These are phyloP conservation scores for Aegilops longissima DNA, from an alignment of 176 grass and related monocot genomes.

Conservation along the genomic window DNA sequence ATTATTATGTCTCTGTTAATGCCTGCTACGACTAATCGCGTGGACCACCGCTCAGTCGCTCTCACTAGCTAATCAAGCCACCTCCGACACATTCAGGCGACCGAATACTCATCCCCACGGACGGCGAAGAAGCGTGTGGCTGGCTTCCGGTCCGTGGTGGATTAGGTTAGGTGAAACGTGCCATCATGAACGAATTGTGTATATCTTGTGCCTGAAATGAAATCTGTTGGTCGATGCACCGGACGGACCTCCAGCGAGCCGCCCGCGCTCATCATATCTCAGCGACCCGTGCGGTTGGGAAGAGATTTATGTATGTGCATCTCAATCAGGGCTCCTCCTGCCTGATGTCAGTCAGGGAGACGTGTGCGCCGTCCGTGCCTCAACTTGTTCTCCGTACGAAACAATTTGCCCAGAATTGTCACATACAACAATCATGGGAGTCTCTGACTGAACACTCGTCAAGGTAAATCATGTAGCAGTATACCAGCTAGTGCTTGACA, in stretches of 20 bases:
- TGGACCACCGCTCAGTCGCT: neutral
- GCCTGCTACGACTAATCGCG: neutral
- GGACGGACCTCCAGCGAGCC: neutral
- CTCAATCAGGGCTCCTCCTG: too few species aligned
- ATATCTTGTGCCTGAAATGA: neutral
- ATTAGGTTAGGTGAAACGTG: slow-evolving; percentile 14
- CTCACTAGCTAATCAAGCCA: neutral
- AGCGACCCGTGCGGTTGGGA: neutral
- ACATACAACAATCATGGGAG: neutral
- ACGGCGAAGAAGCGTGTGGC: neutral
- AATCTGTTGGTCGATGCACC: neutral
- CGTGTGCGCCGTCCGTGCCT: too few species aligned
- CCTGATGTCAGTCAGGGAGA: too few species aligned
- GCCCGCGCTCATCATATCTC: neutral
- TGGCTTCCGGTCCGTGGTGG: neutral
- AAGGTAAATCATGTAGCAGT: neutral
- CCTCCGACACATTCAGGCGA: slow-evolving; percentile 10
- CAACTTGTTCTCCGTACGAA: neutral
- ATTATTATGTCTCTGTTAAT: neutral
- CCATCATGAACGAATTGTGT: neutral
- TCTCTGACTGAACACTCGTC: neutral
- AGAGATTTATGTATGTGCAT: neutral
- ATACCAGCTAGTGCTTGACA: neutral
- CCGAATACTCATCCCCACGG: neutral
- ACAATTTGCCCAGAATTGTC: neutral